Percentiles rank a stretch among this genome's conserved stretches.
These are phyloP conservation scores for Yamadazyma endophytica DNA, from an alignment of 805 yeast genomes.

Conservation along the genomic window DNA sequence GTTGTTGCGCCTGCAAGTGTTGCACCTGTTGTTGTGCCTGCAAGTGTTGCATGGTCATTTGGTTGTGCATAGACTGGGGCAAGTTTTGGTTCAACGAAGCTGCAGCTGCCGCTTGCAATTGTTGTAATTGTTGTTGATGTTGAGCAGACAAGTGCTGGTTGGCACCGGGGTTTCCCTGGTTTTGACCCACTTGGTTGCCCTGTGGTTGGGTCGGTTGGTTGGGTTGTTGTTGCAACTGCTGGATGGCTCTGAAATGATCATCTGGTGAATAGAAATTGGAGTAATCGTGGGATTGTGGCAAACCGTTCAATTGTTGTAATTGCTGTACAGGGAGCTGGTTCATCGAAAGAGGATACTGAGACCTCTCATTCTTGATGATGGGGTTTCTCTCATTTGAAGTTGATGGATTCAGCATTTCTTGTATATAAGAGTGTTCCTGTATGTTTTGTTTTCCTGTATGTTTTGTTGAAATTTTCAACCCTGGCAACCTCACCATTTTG, in stretches of 20 bases:
- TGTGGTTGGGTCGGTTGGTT: not conserved
- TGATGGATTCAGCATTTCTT: slow-evolving; percentile 25
- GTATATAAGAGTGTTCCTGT: slow-evolving; percentile 1
- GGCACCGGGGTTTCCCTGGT: slow-evolving; percentile 1
- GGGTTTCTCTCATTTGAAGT: slow-evolving; percentile 27
- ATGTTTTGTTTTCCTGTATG: too few relatives aligned
- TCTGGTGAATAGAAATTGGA: too few relatives aligned
- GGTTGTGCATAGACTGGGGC: slow-evolving; percentile 3
- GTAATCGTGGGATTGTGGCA: too few relatives aligned
- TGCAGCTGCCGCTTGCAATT: slow-evolving; percentile 14
- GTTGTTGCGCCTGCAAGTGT: slow-evolving; percentile 16
- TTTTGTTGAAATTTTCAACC: too few relatives aligned
- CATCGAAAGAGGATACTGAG: too few relatives aligned
- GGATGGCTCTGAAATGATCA: slow-evolving; percentile 8
- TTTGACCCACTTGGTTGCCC: too few relatives aligned
- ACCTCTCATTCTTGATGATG: slow-evolving; percentile 10
- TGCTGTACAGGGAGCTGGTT: too few relatives aligned
- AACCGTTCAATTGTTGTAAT: too few relatives aligned
- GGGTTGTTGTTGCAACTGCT: slow-evolving; percentile 8
- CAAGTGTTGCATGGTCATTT: too few relatives aligned
- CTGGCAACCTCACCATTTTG: too few relatives aligned
- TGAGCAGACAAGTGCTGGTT: slow-evolving; percentile 2
- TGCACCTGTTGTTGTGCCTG: slow-evolving; percentile 13
- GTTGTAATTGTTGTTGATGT: slow-evolving; percentile 10
- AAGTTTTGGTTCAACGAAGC: slow-evolving; percentile 15